Conservation (phyloP, 2,329 filamentous ascomycete genomes). For the Xylariomycetidae sp. region DNA sequence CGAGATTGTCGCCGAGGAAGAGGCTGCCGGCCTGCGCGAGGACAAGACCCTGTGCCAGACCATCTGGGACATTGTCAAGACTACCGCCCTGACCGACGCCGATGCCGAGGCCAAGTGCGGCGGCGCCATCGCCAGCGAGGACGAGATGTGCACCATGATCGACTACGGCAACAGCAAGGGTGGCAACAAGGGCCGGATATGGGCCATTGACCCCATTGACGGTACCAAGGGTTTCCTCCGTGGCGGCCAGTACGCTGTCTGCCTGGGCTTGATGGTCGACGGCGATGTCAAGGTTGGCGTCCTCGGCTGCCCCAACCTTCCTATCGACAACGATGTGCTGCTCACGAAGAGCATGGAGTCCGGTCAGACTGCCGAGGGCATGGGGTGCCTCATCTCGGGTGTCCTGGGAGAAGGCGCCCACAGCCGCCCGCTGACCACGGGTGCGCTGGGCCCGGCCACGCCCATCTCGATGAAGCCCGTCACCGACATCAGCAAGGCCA, state of each 20-base stretch:
- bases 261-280: conserved; percentile 84
- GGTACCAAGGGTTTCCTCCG: conserved; percentile 96
- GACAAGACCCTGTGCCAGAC: conserved; percentile 64
- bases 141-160: conserved; percentile 61
- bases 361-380: conserved; percentile 68
- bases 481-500: conserved; percentile 68
- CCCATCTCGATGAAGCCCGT: conserved; percentile 76
- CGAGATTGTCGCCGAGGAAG: conserved; percentile 91
- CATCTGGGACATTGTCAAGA: conserved; percentile 79
- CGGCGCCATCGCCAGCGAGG: conserved; percentile 58
- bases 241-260: conserved; percentile 95
- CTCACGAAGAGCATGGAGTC: conserved; percentile 67
- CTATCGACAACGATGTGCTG: conserved; percentile 70
- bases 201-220: conserved; percentile 96
- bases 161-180: conserved; percentile 65
- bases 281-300: conserved; percentile 92
- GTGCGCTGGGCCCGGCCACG: conserved; percentile 46
- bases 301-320: conserved; percentile 91
- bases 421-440: conserved; percentile 64
- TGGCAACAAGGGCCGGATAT: conserved; percentile 72
- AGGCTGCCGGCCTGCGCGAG: conserved; percentile 71
- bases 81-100: conserved; percentile 61
- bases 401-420: conserved; percentile 72
- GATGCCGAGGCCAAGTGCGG: conserved; percentile 63
- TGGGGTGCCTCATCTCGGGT: conserved; percentile 84